A percentile compares a stretch with the other conserved stretches of the same genome.
These are phyloP conservation scores for Phytophthora capsici DNA, from an alignment of 352 stramenopile species.

Conservation along the genomic window DNA sequence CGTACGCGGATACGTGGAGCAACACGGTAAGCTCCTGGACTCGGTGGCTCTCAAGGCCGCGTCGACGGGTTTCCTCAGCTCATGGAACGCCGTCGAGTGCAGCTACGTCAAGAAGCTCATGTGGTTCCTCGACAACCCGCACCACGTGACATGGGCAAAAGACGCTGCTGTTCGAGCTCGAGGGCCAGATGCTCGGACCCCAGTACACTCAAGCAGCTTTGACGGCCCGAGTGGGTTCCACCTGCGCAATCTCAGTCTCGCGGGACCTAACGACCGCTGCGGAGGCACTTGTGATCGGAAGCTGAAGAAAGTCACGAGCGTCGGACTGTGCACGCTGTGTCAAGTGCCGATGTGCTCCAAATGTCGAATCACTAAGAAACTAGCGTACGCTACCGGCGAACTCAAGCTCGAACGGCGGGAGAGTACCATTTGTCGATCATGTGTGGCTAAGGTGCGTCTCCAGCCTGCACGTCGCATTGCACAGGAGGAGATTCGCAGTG, in stretches of 20 bases:
- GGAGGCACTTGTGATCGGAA: slow-evolving; percentile 42
- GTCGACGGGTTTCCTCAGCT: slow-evolving; percentile 55
- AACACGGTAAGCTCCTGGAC: slow-evolving; percentile 49
- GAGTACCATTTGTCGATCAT: slow-evolving; percentile 42
- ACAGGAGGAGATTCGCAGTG: slow-evolving; percentile 34
- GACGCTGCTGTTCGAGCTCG: slow-evolving; percentile 22
- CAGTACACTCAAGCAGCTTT: slow-evolving; percentile 15
- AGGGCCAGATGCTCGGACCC: slow-evolving; percentile 2
- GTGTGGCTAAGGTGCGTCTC: slow-evolving; percentile 38
- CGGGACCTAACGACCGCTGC: slow-evolving; percentile 18
- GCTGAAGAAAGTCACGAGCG: slow-evolving; percentile 38
- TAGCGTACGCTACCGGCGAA: slow-evolving; percentile 40
- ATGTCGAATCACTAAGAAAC: slow-evolving; percentile 44
- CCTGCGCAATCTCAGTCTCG: slow-evolving; percentile 26
- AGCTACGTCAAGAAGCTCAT: slow-evolving; percentile 57
- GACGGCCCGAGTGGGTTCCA: slow-evolving; percentile 19
- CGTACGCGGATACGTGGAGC: slow-evolving; percentile 47
- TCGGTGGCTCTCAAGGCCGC: slow-evolving; percentile 44
- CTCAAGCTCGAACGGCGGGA: slow-evolving; percentile 38
- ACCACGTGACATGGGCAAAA: slow-evolving; percentile 32
- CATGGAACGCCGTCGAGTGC: slow-evolving; percentile 55
- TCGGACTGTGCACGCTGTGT: slow-evolving; percentile 42
- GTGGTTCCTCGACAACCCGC: slow-evolving; percentile 48
- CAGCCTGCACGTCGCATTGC: slow-evolving; percentile 30
- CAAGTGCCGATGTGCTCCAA: slow-evolving; percentile 47